These are phyloP conservation scores for Clathrus columnatus DNA, from an alignment of 768 basidiomycete species.

Conservation along the genomic window DNA sequence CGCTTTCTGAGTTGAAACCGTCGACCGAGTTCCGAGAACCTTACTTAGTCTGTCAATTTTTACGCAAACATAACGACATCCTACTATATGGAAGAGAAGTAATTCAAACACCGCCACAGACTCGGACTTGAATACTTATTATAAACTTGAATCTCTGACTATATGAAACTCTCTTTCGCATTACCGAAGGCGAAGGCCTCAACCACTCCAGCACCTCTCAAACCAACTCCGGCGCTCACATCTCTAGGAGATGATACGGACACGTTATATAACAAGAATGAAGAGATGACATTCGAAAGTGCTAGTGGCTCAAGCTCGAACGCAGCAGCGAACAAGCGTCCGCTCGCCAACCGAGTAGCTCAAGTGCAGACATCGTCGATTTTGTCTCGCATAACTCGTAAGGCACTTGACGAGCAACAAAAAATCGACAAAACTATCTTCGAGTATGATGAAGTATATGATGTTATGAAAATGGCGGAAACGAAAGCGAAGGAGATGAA, in stretches of 20 bases:
- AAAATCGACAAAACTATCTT: slow-evolving; percentile 75
- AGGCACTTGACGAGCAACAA: slow-evolving; percentile 71
- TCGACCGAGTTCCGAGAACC: too few relatives aligned
- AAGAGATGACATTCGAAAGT: slow-evolving; percentile 34
- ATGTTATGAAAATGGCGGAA: slow-evolving; percentile 88
- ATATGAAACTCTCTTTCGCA: slow-evolving; percentile 88
- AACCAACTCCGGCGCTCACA: slow-evolving; percentile 54
- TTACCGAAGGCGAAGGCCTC: slow-evolving; percentile 54
- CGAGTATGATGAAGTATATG: slow-evolving; percentile 95
- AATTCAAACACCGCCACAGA: too few relatives aligned
- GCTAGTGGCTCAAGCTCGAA: slow-evolving; percentile 20
- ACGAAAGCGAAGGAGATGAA: slow-evolving; percentile 62
- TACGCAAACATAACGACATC: too few relatives aligned
- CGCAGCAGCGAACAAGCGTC: slow-evolving; percentile 25
- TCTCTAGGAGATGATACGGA: slow-evolving; percentile 37
- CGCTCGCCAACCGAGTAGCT: slow-evolving; percentile 43
- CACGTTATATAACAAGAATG: slow-evolving; percentile 52
- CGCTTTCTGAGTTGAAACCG: too few relatives aligned
- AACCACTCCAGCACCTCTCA: slow-evolving; percentile 38
- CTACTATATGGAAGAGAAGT: too few relatives aligned
- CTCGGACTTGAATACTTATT: neutral
- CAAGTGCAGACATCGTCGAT: slow-evolving; percentile 46
- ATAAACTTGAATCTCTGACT: neutral
- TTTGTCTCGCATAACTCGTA: slow-evolving; percentile 56
- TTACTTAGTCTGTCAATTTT: too few relatives aligned